A percentile compares a stretch with the other conserved stretches of the same genome.
These are phyloP conservation scores for Cinnamomum chago DNA, from an alignment of 164 flowering plant species.

Conservation along the genomic window DNA sequence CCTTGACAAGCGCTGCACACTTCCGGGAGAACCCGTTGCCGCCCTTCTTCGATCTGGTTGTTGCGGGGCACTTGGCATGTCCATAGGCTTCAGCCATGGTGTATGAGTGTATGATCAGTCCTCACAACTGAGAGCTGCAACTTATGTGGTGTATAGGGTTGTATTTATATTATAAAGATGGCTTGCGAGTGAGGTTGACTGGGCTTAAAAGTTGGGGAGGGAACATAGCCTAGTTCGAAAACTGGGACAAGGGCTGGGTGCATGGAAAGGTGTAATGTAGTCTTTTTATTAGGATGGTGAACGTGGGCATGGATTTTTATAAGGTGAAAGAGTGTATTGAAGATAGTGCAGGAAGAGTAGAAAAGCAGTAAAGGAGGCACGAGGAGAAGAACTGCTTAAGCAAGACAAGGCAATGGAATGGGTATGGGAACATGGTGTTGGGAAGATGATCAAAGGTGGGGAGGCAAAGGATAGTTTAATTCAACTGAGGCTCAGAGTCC, in stretches of 20 bases:
- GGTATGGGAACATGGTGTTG: slow-evolving; percentile 5
- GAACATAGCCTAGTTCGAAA: slow-evolving; percentile 14
- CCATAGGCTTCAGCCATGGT: slow-evolving; percentile 22
- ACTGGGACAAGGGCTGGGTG: neutral
- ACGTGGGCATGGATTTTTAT: slow-evolving; percentile 9
- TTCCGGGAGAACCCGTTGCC: slow-evolving; percentile 44
- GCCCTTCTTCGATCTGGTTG: slow-evolving; percentile 17
- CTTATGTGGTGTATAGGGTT: neutral
- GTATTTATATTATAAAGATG: slow-evolving; percentile 1
- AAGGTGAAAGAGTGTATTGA: slow-evolving; percentile 4
- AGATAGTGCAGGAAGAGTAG: slow-evolving; percentile 11
- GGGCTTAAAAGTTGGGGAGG: slow-evolving; percentile 4
- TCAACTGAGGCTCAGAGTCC: slow-evolving; percentile 8
- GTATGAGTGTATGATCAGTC: neutral
- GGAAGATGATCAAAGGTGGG: slow-evolving; percentile 7
- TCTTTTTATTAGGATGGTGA: neutral
- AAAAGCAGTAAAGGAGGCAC: slow-evolving; percentile 6
- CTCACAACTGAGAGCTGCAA: neutral
- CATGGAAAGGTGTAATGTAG: slow-evolving; percentile 11
- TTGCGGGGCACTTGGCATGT: neutral
- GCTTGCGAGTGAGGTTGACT: neutral
- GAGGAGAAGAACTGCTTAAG: slow-evolving; percentile 14
- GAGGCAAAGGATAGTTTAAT: slow-evolving; percentile 2
- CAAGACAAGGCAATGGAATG: slow-evolving; percentile 14
- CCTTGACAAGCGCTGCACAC: slow-evolving; percentile 56